These are phyloP conservation scores for Phytopythium boreale DNA, from an alignment of 352 stramenopile genomes.

Conservation along the genomic window DNA sequence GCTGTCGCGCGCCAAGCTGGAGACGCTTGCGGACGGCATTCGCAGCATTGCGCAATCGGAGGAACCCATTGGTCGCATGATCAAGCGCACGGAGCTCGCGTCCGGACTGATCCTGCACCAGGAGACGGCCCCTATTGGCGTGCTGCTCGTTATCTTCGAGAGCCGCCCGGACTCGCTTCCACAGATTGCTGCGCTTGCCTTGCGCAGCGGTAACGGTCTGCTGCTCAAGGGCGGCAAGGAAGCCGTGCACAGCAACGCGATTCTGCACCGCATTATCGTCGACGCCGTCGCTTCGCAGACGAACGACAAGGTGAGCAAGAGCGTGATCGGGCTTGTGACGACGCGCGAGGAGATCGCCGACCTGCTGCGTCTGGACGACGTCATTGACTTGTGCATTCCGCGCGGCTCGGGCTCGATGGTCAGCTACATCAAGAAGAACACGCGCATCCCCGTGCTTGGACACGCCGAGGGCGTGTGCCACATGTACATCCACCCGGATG, in stretches of 20 bases:
- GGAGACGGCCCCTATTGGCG: conserved; percentile 95
- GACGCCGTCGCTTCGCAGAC: conserved; percentile 90
- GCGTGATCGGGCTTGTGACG: conserved; percentile 95
- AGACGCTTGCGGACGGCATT: conserved; percentile 94
- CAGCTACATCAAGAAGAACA: conserved; percentile 96
- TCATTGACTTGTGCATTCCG: conserved; percentile 99
- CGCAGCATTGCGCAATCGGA: conserved; percentile 87
- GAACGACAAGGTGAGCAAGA: conserved; percentile 83
- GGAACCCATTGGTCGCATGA: conserved; percentile 69
- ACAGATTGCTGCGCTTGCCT: conserved; percentile 95
- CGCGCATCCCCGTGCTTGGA: conserved; percentile 96
- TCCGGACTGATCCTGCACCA: conserved; percentile 92
- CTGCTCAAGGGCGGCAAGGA: conserved; percentile 98
- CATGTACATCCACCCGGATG: conserved; percentile 95
- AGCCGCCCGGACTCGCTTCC: conserved; percentile 94
- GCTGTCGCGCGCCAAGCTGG: conserved; percentile 92
- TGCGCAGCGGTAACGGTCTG: conserved; percentile 96
- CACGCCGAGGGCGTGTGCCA: conserved; percentile 98
- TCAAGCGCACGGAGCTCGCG: conserved; percentile 87
- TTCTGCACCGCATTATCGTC: conserved; percentile 93
- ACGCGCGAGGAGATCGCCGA: conserved; percentile 92
- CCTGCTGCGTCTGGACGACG: conserved; percentile 93
- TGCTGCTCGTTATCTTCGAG: conserved; percentile 99
- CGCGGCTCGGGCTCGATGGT: conserved; percentile 95
- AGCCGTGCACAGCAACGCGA: conserved; percentile 86